Conservation (phyloP, 495 filamentous ascomycete genomes). For the Neurospora pannonica region DNA sequence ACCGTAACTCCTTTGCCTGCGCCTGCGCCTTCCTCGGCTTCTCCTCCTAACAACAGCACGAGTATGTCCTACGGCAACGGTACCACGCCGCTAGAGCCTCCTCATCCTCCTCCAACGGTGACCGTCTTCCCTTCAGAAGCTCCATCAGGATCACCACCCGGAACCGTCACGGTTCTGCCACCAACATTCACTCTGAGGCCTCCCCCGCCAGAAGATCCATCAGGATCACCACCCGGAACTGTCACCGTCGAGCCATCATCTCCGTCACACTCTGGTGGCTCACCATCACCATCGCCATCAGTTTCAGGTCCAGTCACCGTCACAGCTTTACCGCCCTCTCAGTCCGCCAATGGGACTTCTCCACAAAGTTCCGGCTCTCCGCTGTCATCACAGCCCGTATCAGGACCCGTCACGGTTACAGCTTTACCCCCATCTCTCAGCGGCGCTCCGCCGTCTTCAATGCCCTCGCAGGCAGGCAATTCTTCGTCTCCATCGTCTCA, state of each 20-base stretch:
- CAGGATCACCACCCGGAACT: not conserved
- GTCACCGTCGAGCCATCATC: not conserved
- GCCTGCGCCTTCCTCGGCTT: not conserved
- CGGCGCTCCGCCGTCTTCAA: not conserved
- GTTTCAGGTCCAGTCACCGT: not conserved
- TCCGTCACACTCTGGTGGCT: not conserved
- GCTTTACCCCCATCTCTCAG: not conserved
- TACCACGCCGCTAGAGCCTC: not conserved
- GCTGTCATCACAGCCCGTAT: not conserved
- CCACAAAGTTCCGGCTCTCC: not conserved
- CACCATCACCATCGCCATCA: not conserved
- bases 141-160: not conserved
- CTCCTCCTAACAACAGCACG: not conserved
- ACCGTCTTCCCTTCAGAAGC: not conserved
- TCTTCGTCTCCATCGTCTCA: not conserved
- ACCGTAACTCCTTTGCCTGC: not conserved
- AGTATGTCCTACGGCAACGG: not conserved
- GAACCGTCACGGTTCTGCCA: slow-evolving; percentile 7
- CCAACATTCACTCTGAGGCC: not conserved
- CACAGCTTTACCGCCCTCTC: not conserved
- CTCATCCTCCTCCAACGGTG: not conserved
- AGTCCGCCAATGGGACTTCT: not conserved
- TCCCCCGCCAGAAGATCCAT: not conserved
- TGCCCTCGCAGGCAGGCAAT: not conserved
- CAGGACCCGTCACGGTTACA: not conserved